Evolutionary conservation across 176 grass and related monocot species (phyloP).

Genomic region (Saccharum officinarum): DNA sequence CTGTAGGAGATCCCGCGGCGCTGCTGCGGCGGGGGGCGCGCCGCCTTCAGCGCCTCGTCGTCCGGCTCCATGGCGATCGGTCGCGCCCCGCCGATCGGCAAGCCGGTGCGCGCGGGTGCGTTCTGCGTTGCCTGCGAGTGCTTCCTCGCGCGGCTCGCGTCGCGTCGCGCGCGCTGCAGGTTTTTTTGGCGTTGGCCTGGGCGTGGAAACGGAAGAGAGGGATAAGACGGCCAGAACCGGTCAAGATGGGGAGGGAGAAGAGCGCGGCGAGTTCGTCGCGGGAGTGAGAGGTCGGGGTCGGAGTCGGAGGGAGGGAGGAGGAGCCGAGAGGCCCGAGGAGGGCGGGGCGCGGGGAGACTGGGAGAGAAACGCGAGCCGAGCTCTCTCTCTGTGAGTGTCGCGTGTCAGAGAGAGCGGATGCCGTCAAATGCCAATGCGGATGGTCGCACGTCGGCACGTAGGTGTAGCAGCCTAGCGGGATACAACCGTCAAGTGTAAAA

Average conservation of each 20-base stretch:
- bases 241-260: constrained; percentile 52
- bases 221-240: constrained; percentile 49
- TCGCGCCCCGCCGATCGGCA: background rate
- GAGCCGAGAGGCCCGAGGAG: background rate
- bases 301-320: constrained; percentile 4
- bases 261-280: constrained; percentile 38
- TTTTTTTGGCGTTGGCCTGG: background rate
- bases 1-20: constrained; percentile 82
- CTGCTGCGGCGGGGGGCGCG: background rate
- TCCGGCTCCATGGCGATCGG: constrained; percentile 34
- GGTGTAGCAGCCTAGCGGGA: too few species aligned
- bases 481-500: too few species aligned
- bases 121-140: background rate
- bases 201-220: constrained; percentile 34
- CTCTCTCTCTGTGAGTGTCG: background rate
- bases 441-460: too few species aligned
- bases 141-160: background rate
- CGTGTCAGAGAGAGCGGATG: too few species aligned
- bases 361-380: background rate
- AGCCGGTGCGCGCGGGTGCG: background rate
- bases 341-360: too few species aligned
- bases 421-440: background rate
- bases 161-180: background rate
- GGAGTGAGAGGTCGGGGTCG: constrained; percentile 33
- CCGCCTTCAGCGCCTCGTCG: constrained; percentile 29